Evolutionary conservation across 257 asterid species (phyloP).

Genomic region (Schizonepeta tenuifolia): DNA sequence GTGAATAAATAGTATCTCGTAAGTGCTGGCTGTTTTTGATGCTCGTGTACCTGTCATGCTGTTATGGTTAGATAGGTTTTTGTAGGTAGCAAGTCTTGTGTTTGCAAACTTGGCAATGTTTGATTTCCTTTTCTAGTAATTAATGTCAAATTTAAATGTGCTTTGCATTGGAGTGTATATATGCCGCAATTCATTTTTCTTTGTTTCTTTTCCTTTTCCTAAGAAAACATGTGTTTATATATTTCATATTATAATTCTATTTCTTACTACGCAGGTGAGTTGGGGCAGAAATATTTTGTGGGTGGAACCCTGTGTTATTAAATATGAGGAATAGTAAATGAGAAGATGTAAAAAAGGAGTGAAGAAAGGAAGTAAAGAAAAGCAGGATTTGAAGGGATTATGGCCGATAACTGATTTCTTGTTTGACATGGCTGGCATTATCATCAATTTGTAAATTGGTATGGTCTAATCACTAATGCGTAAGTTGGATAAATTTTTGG

Average conservation of each 20-base stretch:
- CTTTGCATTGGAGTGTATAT: not conserved
- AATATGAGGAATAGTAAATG: conserved; percentile 8
- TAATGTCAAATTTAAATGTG: not conserved
- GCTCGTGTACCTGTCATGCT: not conserved
- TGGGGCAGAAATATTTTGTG: conserved; percentile 10
- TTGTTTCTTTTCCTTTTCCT: too few relatives aligned
- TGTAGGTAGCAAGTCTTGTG: not conserved
- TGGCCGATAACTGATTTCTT: not conserved
- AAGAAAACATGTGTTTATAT: too few relatives aligned
- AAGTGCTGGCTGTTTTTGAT: not conserved
- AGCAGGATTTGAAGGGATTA: not conserved
- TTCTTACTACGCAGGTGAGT: conserved; percentile 29
- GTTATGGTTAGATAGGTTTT: not conserved
- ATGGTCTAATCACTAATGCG: too few relatives aligned
- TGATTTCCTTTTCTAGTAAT: not conserved
- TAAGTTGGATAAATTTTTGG: not conserved
- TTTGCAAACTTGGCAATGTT: not conserved
- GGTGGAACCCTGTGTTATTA: conserved; percentile 9
- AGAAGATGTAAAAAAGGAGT: not conserved
- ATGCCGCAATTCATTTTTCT: not conserved
- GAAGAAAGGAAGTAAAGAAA: not conserved
- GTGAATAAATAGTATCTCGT: not conserved
- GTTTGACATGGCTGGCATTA: not conserved
- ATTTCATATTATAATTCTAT: too few relatives aligned
- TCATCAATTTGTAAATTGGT: not conserved